These are phyloP conservation scores for Halenospora varia DNA, from an alignment of 495 filamentous ascomycete species.

Conservation along the genomic window DNA sequence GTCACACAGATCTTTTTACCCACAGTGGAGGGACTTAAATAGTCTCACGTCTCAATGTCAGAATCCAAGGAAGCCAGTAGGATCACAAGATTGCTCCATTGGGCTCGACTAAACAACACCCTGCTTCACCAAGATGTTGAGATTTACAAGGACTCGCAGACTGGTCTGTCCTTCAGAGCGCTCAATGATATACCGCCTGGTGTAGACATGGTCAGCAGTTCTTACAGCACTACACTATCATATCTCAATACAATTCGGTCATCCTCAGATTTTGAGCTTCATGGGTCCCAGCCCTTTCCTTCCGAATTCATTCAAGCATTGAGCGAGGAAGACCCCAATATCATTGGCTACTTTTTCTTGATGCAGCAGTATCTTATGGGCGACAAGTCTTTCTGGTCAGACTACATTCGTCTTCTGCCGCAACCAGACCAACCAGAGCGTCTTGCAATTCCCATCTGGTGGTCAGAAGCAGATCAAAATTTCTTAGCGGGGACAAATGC, in stretches of 20 bases:
- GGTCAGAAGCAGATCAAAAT: constrained; percentile 34
- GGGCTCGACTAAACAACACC: constrained; percentile 6
- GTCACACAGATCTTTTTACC: too few relatives aligned
- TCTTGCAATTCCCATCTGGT: constrained; percentile 28
- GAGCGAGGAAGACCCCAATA: constrained; percentile 11
- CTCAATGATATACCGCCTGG: not conserved
- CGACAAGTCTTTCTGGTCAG: constrained; percentile 43
- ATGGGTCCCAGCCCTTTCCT: constrained; percentile 14
- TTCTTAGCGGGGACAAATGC: constrained; percentile 48
- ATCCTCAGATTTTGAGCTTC: not conserved
- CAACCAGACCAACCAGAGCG: constrained; percentile 43
- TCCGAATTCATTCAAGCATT: constrained; percentile 12
- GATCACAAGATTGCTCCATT: constrained; percentile 1
- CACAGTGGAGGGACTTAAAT: too few relatives aligned
- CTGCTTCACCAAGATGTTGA: constrained; percentile 11
- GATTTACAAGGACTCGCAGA: constrained; percentile 11
- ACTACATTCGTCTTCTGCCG: constrained; percentile 47
- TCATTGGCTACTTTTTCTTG: constrained; percentile 25
- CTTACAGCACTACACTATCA: constrained; percentile 15
- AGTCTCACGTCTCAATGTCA: too few relatives aligned
- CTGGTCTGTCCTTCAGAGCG: constrained; percentile 19
- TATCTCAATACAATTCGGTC: constrained; percentile 17
- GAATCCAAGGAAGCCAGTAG: not conserved
- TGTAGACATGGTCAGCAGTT: constrained; percentile 9
- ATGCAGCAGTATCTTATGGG: constrained; percentile 35